These are phyloP conservation scores for Hanseniaspora clermontiae DNA, from an alignment of 805 yeast species.

Conservation along the genomic window DNA sequence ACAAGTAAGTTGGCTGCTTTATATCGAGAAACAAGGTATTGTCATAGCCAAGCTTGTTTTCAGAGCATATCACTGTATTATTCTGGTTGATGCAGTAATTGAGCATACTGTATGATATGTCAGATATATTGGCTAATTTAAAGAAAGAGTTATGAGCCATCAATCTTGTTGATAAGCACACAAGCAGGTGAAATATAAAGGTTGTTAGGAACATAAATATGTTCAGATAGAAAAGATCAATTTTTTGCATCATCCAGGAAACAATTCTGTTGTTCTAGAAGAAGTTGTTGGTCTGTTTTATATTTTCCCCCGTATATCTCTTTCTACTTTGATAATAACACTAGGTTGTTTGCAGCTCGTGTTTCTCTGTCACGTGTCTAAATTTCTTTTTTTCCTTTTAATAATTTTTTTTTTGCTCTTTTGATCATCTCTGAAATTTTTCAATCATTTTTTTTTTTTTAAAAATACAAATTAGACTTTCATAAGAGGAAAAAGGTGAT, in stretches of 20 bases:
- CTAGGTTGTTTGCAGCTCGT: background rate
- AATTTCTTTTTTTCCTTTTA: background rate
- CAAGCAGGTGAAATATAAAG: background rate
- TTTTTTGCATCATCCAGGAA: background rate
- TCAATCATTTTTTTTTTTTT: background rate
- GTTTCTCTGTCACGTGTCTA: background rate
- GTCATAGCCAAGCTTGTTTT: background rate
- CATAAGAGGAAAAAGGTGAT: too few relatives aligned
- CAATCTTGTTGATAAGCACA: background rate
- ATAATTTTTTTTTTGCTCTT: too few relatives aligned
- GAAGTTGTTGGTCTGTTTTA: too few relatives aligned
- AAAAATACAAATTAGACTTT: too few relatives aligned
- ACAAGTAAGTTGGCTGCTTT: background rate
- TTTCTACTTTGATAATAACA: background rate
- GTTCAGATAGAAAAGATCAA: background rate
- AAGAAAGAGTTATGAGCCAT: background rate
- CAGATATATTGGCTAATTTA: background rate
- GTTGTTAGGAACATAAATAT: background rate
- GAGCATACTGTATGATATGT: constrained; percentile 16
- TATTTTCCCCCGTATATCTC: too few relatives aligned
- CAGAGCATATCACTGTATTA: constrained; percentile 22
- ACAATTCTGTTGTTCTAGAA: too few relatives aligned
- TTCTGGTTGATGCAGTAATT: constrained; percentile 38
- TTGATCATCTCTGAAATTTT: too few relatives aligned
- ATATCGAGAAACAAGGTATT: background rate